phyloP scores from a whole-genome alignment of 345 rosid genomes.

The Populus nigra region DNA sequence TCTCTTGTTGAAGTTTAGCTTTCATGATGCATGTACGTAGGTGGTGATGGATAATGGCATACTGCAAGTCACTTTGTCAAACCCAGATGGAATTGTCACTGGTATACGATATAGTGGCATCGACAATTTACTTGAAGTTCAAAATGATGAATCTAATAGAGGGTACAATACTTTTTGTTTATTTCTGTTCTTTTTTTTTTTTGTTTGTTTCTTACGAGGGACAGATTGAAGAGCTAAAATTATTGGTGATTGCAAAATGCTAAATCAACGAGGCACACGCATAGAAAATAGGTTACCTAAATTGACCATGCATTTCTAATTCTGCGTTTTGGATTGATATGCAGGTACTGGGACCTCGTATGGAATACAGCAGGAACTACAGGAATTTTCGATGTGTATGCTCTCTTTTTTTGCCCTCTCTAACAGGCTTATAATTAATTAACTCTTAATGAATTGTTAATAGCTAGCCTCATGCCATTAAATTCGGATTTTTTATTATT shows the following conservation, averaged over 20 bases:
- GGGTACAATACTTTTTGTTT: conserved; percentile 45
- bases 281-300: too few relatives aligned
- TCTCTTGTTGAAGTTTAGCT: background rate
- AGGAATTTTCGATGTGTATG: conserved; percentile 76
- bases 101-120: conserved; percentile 63
- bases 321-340: conserved; percentile 9
- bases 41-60: conserved; percentile 82
- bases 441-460: background rate
- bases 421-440: background rate
- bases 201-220: background rate
- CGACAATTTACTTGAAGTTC: conserved; percentile 84
- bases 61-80: conserved; percentile 63
- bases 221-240: background rate
- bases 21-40: conserved; percentile 32
- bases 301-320: background rate
- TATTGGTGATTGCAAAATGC: too few relatives aligned
- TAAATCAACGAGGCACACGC: too few relatives aligned
- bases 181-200: background rate
- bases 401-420: background rate
- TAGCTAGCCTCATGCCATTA: too few relatives aligned
- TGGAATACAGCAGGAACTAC: conserved; percentile 54
- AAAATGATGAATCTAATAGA: conserved; percentile 69
- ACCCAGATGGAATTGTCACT: conserved; percentile 75
- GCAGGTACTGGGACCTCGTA: conserved; percentile 50
- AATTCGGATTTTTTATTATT: too few relatives aligned